These are phyloP conservation scores for Ganoderma resinaceum DNA, from an alignment of 1,284 basidiomycete species.

Conservation along the genomic window DNA sequence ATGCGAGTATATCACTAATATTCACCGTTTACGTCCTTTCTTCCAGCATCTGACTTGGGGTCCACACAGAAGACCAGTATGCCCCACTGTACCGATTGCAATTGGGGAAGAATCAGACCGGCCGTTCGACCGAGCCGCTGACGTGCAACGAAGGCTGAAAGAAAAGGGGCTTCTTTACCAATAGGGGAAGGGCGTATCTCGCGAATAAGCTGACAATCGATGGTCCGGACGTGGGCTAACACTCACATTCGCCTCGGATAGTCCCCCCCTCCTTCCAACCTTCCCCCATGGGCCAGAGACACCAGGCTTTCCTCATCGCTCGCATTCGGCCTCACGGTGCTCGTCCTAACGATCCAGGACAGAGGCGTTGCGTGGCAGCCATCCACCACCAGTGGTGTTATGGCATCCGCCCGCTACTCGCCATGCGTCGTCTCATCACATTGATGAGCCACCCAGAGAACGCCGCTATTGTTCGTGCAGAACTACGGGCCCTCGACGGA, in stretches of 20 bases:
- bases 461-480: constrained; percentile 44
- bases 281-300: constrained; percentile 14
- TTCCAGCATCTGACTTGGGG: no score
- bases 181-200: no score
- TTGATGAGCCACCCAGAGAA: constrained; percentile 46
- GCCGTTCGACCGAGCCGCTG: no score
- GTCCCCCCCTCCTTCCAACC: not conserved
- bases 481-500: constrained; percentile 39
- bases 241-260: not conserved
- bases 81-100: no score
- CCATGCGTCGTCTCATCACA: constrained; percentile 43
- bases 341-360: constrained; percentile 25
- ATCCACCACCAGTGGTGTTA: constrained; percentile 50
- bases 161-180: no score
- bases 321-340: constrained; percentile 37
- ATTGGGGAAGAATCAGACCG: no score
- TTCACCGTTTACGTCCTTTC: no score
- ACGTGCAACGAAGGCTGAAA: no score
- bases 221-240: not conserved
- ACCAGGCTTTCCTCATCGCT: constrained; percentile 47
- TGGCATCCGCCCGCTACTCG: constrained; percentile 40
- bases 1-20: no score
- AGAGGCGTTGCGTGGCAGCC: constrained; percentile 48
- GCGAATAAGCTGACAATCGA: no score
- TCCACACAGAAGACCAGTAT: no score